Percentiles rank a stretch among this genome's conserved stretches.
Evolutionary conservation across 768 basidiomycete species (phyloP).

Genomic region (Mycena capillaripes): DNA sequence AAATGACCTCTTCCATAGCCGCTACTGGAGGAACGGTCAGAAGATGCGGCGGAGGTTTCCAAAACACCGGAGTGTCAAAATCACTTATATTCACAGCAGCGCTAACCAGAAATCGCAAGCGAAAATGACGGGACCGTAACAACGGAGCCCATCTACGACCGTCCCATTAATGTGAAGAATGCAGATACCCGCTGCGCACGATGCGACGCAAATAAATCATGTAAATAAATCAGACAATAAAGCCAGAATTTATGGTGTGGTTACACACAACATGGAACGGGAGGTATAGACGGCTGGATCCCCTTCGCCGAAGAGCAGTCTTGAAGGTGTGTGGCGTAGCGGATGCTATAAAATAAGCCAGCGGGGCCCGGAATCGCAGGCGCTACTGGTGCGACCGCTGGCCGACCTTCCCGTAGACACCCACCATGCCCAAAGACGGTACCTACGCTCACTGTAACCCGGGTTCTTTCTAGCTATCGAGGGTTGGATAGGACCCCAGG

Average conservation of each 20-base stretch:
- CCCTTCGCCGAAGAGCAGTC: too few relatives aligned
- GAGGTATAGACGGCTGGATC: too few relatives aligned
- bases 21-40: conserved; percentile 77
- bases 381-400: too few relatives aligned
- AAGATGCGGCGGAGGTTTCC: conserved; percentile 89
- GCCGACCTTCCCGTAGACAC: too few relatives aligned
- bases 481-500: conserved; percentile 98
- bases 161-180: conserved; percentile 74
- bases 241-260: too few relatives aligned
- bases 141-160: conserved; percentile 84
- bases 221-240: too few relatives aligned
- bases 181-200: too few relatives aligned
- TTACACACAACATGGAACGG: too few relatives aligned
- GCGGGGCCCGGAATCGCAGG: too few relatives aligned
- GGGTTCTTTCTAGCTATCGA: conserved; percentile 80
- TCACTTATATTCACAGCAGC: neutral
- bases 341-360: too few relatives aligned
- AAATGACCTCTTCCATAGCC: conserved; percentile 48
- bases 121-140: conserved; percentile 72
- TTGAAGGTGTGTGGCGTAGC: too few relatives aligned
- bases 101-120: conserved; percentile 54
- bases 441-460: neutral
- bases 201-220: too few relatives aligned
- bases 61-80: conserved; percentile 70
- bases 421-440: conserved; percentile 88